Percentiles rank a stretch among this genome's conserved stretches.
Evolutionary conservation across 2,329 filamentous ascomycete genomes (phyloP).

Genomic region (Xylaria sp.): DNA sequence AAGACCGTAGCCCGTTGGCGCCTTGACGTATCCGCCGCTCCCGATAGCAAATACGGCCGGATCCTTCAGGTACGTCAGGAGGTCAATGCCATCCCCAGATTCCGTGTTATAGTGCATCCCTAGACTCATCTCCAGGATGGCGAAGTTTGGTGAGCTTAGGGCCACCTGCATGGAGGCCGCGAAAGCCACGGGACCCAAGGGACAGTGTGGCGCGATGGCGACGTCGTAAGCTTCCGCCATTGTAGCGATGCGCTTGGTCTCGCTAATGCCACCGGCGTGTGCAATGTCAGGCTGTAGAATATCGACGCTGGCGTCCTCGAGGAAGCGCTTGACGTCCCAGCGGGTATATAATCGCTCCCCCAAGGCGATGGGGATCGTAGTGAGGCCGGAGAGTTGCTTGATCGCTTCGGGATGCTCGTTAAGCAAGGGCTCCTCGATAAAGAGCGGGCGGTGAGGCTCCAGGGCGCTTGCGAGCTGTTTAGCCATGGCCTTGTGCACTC

Average conservation of each 20-base stretch:
- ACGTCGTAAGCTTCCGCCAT: conserved; percentile 81
- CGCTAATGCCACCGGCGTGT: conserved; percentile 78
- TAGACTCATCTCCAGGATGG: conserved; percentile 81
- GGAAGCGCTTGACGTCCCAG: conserved; percentile 79
- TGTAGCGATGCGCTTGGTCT: conserved; percentile 74
- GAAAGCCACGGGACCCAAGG: conserved; percentile 77
- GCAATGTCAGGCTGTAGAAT: conserved; percentile 79
- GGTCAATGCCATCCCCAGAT: conserved; percentile 63
- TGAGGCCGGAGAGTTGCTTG: conserved; percentile 65
- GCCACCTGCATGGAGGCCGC: conserved; percentile 78
- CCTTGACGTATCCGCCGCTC: conserved; percentile 71
- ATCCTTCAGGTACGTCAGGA: conserved; percentile 74
- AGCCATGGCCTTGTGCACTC: conserved; percentile 83
- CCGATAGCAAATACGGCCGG: conserved; percentile 71
- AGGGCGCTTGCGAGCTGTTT: conserved; percentile 77
- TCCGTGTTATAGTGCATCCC: conserved; percentile 82
- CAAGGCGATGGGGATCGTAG: conserved; percentile 74
- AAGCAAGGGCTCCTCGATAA: conserved; percentile 79
- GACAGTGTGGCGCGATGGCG: conserved; percentile 78
- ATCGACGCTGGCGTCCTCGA: conserved; percentile 75
- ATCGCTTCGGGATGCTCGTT: conserved; percentile 75
- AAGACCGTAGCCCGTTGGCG: conserved; percentile 69
- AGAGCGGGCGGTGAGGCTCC: conserved; percentile 76
- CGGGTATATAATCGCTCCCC: conserved; percentile 74
- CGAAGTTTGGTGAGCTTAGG: conserved; percentile 70